Percentiles rank a stretch among this genome's conserved stretches.
These are phyloP conservation scores for Cephalotrichum gorgonifer DNA, from an alignment of 2,329 filamentous ascomycete genomes.

Conservation along the genomic window DNA sequence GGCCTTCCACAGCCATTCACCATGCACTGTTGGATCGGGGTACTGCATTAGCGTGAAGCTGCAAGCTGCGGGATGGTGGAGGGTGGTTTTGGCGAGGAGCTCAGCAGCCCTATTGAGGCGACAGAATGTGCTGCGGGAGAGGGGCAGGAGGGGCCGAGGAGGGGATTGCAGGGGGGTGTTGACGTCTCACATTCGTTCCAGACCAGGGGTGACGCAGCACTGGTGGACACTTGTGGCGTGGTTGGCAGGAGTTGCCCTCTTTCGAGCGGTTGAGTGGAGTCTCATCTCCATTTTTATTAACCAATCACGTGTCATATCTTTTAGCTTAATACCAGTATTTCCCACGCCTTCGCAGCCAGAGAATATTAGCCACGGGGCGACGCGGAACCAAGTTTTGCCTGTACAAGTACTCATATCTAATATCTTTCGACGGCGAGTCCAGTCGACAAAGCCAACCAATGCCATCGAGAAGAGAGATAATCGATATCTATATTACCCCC, in stretches of 20 bases:
- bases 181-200: conserved; percentile 5
- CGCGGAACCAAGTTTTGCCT: too few relatives aligned
- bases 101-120: not conserved
- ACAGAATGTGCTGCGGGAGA: not conserved
- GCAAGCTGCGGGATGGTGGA: not conserved
- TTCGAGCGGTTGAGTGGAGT: not conserved
- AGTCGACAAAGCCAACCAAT: too few relatives aligned
- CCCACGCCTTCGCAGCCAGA: too few relatives aligned
- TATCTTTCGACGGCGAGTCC: too few relatives aligned
- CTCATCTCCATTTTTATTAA: too few relatives aligned
- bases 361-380: too few relatives aligned
- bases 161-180: conserved; percentile 4
- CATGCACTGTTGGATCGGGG: not conserved
- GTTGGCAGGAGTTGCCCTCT: not conserved
- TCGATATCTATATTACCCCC: too few relatives aligned
- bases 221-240: too few relatives aligned
- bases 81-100: not conserved
- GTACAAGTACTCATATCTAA: too few relatives aligned
- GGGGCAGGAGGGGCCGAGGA: not conserved
- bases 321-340: not conserved
- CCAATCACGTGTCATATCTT: not conserved
- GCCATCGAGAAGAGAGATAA: too few relatives aligned
- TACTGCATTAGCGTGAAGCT: not conserved
- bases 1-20: not conserved
- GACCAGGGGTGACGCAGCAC: not conserved